Base-by-base conservation (phyloP, 805 yeast genomes). In the Ogataea pini region DNA sequence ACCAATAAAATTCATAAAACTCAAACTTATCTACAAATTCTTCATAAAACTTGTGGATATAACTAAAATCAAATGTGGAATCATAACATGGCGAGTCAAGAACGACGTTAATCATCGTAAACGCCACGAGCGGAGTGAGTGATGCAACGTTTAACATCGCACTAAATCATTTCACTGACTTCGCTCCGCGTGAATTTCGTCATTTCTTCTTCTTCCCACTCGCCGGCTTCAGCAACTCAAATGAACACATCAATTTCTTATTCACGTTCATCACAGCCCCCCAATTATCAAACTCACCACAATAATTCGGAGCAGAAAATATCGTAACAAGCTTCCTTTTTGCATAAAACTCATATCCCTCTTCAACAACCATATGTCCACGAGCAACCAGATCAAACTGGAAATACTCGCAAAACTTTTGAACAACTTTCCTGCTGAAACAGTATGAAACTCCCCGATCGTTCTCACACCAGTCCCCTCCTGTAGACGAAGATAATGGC, bases 351-450 rank as follows among this genome's bases (percentile, higher is more conserved):
- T 87, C 94, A 62, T 87, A 87, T 2, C 95, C 95, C 62, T 87
- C 92, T 64, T 87, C 92, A 32, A 87, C 95, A 38, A 87, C 94
- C 95, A 87, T 87, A 63, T 87, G 95, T 7, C 92, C 95, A 59
- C 95, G 72, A 39, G 86, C 88, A 53, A 87, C 80, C 62, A 87
- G 69, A 67, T 87, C 95, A 68, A 87, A 82, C 46, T 83, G 80
- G 64, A 86, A 86, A 32, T 73, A 72, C 42, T 76, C 69, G 58
- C 85, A 79, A 61, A 87, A 87, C 55, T 77, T 73, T 57, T 82
- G 85, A n/a, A 86, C 88, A 44, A 85, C 85, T 45, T 78, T 84
- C 55, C 79, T 81, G 39, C 86, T 87, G 64, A 86, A 87, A 60
- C 89, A 80, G 60, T 82, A 87, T 4, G 89, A 82, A 2, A 87